A percentile compares a stretch with the other conserved stretches of the same genome.
phyloP scores from a whole-genome alignment of 2,329 filamentous ascomycete genomes.

The Blastomyces emzantsi region DNA sequence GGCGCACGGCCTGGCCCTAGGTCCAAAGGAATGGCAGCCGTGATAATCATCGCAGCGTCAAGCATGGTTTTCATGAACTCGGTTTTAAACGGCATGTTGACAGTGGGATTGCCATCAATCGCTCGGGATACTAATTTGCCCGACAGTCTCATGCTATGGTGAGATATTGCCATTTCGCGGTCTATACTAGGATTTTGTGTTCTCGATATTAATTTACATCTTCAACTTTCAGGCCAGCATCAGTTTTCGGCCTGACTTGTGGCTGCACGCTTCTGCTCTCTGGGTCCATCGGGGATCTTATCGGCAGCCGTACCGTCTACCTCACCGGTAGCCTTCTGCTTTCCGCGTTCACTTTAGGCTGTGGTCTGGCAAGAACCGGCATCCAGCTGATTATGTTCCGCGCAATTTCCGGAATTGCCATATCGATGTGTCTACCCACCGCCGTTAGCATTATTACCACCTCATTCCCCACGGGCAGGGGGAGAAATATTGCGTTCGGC shows the following conservation, averaged over 20 bases:
- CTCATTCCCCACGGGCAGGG: constrained; percentile 36
- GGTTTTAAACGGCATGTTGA: constrained; percentile 19
- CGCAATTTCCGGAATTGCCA: constrained; percentile 36
- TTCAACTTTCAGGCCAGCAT: constrained; percentile 17
- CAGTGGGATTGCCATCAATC: constrained; percentile 20
- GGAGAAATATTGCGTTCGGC: constrained; percentile 44
- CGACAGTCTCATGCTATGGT: constrained; percentile 21
- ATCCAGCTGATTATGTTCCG: constrained; percentile 40
- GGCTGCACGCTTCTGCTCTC: constrained; percentile 41
- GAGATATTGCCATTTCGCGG: not conserved
- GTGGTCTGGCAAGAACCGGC: constrained; percentile 30
- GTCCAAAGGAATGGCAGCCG: constrained; percentile 10
- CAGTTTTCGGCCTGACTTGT: constrained; percentile 31
- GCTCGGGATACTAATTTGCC: constrained; percentile 19
- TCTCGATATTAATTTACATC: not conserved
- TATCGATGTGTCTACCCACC: constrained; percentile 40
- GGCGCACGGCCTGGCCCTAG: not conserved
- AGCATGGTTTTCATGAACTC: constrained; percentile 18
- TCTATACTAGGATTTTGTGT: not conserved
- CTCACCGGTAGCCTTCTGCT: constrained; percentile 38
- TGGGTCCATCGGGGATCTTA: constrained; percentile 42
- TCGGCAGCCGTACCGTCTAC: constrained; percentile 40
- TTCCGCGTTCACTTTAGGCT: constrained; percentile 34
- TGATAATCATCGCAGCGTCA: constrained; percentile 16
- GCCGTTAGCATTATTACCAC: constrained; percentile 41